Base-by-base conservation (phyloP, 176 grass and related monocot species). In the Rhynchospora tenuis region DNA sequence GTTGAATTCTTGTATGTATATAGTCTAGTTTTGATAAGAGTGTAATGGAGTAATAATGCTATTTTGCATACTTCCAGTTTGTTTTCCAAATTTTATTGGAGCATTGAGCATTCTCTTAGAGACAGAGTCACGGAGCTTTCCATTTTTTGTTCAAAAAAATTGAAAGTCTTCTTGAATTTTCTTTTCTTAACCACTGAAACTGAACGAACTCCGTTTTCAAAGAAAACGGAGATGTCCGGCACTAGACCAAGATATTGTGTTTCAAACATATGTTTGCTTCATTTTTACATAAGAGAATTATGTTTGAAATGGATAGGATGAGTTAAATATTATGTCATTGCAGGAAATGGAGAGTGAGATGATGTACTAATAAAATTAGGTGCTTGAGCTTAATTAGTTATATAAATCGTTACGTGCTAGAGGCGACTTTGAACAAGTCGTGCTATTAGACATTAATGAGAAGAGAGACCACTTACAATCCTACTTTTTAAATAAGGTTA, bases 331-430 rank as follows among this genome's bases (percentile, higher is more conserved):
- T 22, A 33, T 27, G 4, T 74, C 16, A 51, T 16, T 14, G 45
- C 14, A 51, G 46, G 15, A 74, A 50, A 74, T 50, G 70, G 70
- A 74, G 45, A 51, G 70, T 10, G 51, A 26, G 46, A 51, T 27
- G 22, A 73, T 73, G 23, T 50, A 26, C 12, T 26, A 73, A 73
- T 73, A 1, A 51, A 7, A 73, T 73, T 7, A 22, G 50, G 70
- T 73, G n/a, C 44, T 73, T 73, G 70, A 73, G 70, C 70, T 73
- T 48, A 73, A n/a, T 73, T 73, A n/a, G n/a, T n/a, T n/a, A n/a
- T n/a, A n/a, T n/a, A 74, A 50, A 22, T 27, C 23, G n/a, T 73
- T 74, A 27, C 70, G 4, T 74, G 46, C 70, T 7, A 15, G 22
- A 74, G 45, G 45, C 46, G 70, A 74, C 70, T 74, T 74, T 74